phyloP scores from a whole-genome alignment of 768 basidiomycete species.

The Serendipita sp. region DNA sequence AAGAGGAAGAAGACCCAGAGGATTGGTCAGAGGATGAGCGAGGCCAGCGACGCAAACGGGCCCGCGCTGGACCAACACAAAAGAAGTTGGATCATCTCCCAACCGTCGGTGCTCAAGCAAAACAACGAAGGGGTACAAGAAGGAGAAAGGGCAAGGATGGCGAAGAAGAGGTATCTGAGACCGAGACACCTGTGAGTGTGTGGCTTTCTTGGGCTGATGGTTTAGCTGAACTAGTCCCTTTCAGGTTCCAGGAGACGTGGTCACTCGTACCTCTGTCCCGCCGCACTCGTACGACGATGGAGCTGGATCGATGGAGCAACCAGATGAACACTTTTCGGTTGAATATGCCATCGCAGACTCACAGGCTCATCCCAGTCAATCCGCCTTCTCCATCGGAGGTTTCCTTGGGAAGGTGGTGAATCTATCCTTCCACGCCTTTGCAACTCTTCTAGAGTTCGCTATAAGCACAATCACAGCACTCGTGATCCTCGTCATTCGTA shows the following conservation, averaged over 20 bases:
- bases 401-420: conserved; percentile 31
- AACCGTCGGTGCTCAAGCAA: conserved; percentile 51
- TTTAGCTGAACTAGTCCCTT: not conserved
- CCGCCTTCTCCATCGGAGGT: conserved; percentile 31
- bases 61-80: conserved; percentile 23
- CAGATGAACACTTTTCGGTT: not conserved
- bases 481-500: not conserved
- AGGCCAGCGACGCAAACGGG: conserved; percentile 35
- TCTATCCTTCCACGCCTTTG: conserved; percentile 16
- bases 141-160: conserved; percentile 24
- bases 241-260: not conserved
- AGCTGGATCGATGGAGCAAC: not conserved
- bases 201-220: not conserved
- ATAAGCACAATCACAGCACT: not conserved
- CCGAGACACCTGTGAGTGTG: conserved; percentile 19
- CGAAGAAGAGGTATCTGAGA: conserved; percentile 24
- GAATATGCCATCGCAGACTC: not conserved
- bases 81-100: conserved; percentile 37
- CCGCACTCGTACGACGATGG: not conserved
- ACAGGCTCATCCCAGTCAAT: conserved; percentile 4
- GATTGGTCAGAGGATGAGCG: conserved; percentile 39
- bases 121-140: conserved; percentile 41
- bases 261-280: not conserved
- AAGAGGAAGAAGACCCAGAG: conserved; percentile 46
- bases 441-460: conserved; percentile 15